phyloP scores from a whole-genome alignment of 140 eudicot species.

The Oenanthe javanica region DNA sequence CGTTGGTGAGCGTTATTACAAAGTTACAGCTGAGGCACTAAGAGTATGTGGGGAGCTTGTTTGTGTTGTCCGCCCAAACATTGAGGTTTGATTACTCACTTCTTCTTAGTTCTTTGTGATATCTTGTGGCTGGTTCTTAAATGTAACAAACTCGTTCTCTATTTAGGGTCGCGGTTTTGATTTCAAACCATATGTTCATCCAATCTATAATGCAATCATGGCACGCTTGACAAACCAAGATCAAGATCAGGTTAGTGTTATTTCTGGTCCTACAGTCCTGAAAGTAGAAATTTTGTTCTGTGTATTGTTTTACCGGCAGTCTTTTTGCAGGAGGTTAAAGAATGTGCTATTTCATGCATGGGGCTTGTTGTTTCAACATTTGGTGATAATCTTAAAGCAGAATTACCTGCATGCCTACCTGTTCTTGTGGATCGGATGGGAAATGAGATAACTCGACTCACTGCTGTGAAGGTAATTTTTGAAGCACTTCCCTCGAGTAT shows the following conservation, averaged over 20 bases:
- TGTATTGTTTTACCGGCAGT: conserved; percentile 12
- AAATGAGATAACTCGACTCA: conserved; percentile 94
- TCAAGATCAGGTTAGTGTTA: conserved; percentile 71
- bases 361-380: conserved; percentile 94
- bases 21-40: conserved; percentile 97
- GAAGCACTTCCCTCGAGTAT: background rate
- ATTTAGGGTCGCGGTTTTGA: conserved; percentile 62
- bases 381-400: conserved; percentile 80
- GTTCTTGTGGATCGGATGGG: conserved; percentile 99
- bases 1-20: conserved; percentile 97
- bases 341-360: conserved; percentile 98
- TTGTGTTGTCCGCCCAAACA: conserved; percentile 79
- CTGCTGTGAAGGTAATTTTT: conserved; percentile 86
- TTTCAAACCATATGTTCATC: conserved; percentile 86
- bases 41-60: conserved; percentile 99
- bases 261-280: background rate
- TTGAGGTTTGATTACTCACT: conserved; percentile 40
- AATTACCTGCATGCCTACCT: conserved; percentile 85
- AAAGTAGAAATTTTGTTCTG: background rate
- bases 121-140: background rate
- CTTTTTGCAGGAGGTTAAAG: conserved; percentile 80
- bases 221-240: conserved; percentile 97
- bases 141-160: conserved; percentile 9
- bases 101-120: background rate
- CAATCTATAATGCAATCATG: conserved; percentile 89